Evolutionary conservation across 768 basidiomycete species (phyloP).

Genomic region (Cubamyces sp.): DNA sequence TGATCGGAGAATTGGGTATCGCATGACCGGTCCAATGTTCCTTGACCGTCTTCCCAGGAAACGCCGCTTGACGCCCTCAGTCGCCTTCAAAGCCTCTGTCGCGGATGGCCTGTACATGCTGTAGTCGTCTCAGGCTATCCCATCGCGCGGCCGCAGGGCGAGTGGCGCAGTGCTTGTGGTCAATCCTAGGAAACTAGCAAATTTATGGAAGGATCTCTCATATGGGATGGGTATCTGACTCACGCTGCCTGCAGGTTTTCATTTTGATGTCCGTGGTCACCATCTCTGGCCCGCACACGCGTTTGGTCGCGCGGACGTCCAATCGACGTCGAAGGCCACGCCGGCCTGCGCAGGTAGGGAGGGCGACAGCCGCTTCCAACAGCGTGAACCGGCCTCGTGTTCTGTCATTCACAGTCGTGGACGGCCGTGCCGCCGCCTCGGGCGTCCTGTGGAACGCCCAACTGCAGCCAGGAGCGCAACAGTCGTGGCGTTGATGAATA

Average conservation of each 20-base stretch:
- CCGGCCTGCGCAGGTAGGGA: slow-evolving; percentile 24
- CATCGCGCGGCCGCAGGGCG: too few species aligned
- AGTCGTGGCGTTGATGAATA: slow-evolving; percentile 1
- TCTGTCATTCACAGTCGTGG: slow-evolving; percentile 2
- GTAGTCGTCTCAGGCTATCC: too few species aligned
- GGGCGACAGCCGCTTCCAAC: slow-evolving; percentile 12
- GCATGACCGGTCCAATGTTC: slow-evolving; percentile 23
- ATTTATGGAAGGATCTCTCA: slow-evolving; percentile 12
- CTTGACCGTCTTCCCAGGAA: slow-evolving; percentile 4
- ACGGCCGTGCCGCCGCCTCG: slow-evolving; percentile 3
- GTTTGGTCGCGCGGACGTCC: slow-evolving; percentile 21
- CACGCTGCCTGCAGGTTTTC: slow-evolving; percentile 26
- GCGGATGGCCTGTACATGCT: background rate
- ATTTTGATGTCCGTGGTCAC: slow-evolving; percentile 16
- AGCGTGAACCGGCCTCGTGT: slow-evolving; percentile 16
- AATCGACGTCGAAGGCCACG: slow-evolving; percentile 5
- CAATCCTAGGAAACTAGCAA: background rate
- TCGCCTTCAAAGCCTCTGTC: background rate
- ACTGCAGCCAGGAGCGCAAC: background rate
- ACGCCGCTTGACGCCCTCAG: slow-evolving; percentile 4
- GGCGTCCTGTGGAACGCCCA: background rate
- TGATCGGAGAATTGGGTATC: slow-evolving; percentile 26
- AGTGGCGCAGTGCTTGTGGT: background rate
- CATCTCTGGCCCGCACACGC: slow-evolving; percentile 13
- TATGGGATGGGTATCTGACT: slow-evolving; percentile 13